These are phyloP conservation scores for Rhodomyrtus psidioides DNA, from an alignment of 441 rosid species.

Conservation along the genomic window DNA sequence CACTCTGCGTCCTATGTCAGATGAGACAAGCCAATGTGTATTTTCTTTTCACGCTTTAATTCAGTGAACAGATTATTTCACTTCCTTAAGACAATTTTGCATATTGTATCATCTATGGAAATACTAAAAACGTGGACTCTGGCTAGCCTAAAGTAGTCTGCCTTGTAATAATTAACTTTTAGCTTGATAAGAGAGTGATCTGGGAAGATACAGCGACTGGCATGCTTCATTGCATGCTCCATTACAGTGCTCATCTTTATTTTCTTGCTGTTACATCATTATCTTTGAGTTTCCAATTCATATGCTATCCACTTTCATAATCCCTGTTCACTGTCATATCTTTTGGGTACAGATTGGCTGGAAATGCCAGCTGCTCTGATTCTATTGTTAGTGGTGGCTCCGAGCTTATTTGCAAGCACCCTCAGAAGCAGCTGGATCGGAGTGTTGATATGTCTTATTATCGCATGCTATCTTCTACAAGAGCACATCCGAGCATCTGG, in stretches of 20 bases:
- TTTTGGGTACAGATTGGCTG: neutral
- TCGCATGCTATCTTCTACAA: conserved; percentile 10
- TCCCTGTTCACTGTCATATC: neutral
- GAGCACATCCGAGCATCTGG: conserved; percentile 15
- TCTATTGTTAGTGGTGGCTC: conserved; percentile 8
- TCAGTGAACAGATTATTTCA: neutral
- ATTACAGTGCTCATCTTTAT: too few species aligned
- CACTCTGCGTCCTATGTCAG: neutral
- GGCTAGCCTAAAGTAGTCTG: neutral
- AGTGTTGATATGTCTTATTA: neutral
- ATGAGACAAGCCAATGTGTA: neutral
- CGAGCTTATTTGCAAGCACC: neutral
- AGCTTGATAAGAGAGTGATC: neutral
- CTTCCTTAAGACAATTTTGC: neutral
- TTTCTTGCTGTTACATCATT: neutral
- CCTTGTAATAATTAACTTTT: neutral
- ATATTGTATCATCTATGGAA: neutral
- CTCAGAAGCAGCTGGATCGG: neutral
- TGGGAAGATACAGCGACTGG: neutral
- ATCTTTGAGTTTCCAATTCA: neutral
- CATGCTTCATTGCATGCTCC: neutral
- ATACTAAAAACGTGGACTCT: neutral
- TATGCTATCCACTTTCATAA: neutral
- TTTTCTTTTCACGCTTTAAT: neutral
- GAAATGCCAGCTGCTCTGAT: conserved; percentile 11